Evolutionary conservation across 2,329 filamentous ascomycete species (phyloP).

Genomic region (Pseudogymnoascus sp.): DNA sequence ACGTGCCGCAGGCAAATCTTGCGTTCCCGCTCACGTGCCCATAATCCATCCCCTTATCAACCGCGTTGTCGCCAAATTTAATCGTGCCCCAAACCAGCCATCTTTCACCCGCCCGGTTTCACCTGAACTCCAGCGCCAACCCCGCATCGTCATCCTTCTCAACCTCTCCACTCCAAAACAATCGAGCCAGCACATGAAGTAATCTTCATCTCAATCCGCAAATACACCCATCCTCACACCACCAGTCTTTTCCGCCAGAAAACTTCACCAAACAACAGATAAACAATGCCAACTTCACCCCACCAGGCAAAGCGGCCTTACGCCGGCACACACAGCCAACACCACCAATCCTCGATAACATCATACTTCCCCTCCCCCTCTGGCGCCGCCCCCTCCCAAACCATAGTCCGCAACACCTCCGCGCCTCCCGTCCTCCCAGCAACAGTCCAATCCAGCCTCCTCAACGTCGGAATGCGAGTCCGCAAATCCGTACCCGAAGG

Average conservation of each 20-base stretch:
- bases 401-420: constrained; percentile 36
- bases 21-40: constrained; percentile 5
- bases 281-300: constrained; percentile 19
- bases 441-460: constrained; percentile 70
- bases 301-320: constrained; percentile 50
- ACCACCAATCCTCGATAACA: constrained; percentile 46
- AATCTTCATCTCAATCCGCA: background rate
- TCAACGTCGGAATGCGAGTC: constrained; percentile 88
- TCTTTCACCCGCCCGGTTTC: background rate
- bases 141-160: background rate
- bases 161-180: constrained; percentile 3
- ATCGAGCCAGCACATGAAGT: background rate
- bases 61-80: background rate
- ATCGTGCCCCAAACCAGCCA: background rate
- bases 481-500: constrained; percentile 90
- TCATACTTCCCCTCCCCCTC: constrained; percentile 45
- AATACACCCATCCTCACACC: background rate
- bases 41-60: background rate
- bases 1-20: background rate
- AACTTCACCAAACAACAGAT: background rate
- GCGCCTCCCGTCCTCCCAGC: constrained; percentile 50
- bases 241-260: background rate
- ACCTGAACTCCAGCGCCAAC: constrained; percentile 2
- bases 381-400: constrained; percentile 27
- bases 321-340: constrained; percentile 51